These are phyloP conservation scores for Aureobasidium musti DNA, from an alignment of 2,329 filamentous ascomycete genomes.

Conservation along the genomic window DNA sequence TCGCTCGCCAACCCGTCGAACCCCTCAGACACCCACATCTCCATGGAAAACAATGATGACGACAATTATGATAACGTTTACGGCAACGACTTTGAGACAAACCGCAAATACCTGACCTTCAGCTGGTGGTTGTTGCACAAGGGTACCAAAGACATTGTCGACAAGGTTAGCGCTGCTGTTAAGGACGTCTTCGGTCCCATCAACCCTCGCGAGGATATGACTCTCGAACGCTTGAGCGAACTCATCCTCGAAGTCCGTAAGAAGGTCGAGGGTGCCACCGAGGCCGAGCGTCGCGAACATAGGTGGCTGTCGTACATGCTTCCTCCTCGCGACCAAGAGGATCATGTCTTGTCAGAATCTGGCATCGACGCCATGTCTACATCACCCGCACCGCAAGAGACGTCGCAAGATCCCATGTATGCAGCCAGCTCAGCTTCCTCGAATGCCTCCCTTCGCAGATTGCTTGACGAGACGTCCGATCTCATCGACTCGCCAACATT, in stretches of 20 bases:
- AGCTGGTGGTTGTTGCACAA: conserved; percentile 97
- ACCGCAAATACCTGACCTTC: conserved; percentile 90
- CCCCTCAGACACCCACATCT: conserved; percentile 70
- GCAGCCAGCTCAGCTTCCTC: conserved; percentile 43
- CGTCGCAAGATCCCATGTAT: conserved; percentile 32
- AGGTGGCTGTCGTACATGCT: conserved; percentile 85
- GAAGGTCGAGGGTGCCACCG: conserved; percentile 75
- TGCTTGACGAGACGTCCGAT: conserved; percentile 94
- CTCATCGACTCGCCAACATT: conserved; percentile 93
- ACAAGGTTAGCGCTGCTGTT: conserved; percentile 80
- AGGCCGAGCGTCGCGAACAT: conserved; percentile 61
- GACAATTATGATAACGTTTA: conserved; percentile 79
- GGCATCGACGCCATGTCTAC: conserved; percentile 61
- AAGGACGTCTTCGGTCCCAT: conserved; percentile 85
- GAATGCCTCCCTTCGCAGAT: conserved; percentile 69
- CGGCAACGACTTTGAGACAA: conserved; percentile 94
- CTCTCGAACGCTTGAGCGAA: conserved; percentile 75
- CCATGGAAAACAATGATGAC: conserved; percentile 89
- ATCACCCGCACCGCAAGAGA: conserved; percentile 40
- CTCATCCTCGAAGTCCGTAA: conserved; percentile 81
- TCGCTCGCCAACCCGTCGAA: conserved; percentile 75
- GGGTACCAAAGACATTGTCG: conserved; percentile 81
- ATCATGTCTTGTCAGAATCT: conserved; percentile 80
- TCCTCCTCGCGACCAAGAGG: conserved; percentile 75
- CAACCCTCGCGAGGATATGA: conserved; percentile 85